Percentiles rank a stretch among this genome's conserved stretches.
These are phyloP conservation scores for Pseudogymnoascus sp. DNA, from an alignment of 2,329 filamentous ascomycete genomes.

Conservation along the genomic window DNA sequence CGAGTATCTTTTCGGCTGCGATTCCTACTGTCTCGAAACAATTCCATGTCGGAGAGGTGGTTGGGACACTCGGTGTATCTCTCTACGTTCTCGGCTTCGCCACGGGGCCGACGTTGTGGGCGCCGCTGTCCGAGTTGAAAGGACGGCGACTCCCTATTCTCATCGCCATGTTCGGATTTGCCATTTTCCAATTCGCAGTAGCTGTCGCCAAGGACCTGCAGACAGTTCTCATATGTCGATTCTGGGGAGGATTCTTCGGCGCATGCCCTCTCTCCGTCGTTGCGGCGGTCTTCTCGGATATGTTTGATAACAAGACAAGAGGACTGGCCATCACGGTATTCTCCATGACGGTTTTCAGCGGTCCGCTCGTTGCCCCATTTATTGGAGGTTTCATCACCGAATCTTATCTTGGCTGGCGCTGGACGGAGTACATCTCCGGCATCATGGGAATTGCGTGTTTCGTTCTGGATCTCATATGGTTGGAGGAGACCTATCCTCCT, in stretches of 20 bases:
- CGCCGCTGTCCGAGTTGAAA: slow-evolving; percentile 65
- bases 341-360: slow-evolving; percentile 58
- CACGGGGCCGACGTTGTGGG: slow-evolving; percentile 65
- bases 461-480: slow-evolving; percentile 52
- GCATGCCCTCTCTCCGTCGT: slow-evolving; percentile 64
- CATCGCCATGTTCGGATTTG: slow-evolving; percentile 61
- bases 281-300: slow-evolving; percentile 65
- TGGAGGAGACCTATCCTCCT: slow-evolving; percentile 66
- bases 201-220: slow-evolving; percentile 63
- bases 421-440: slow-evolving; percentile 60
- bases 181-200: slow-evolving; percentile 59
- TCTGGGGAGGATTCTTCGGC: slow-evolving; percentile 68
- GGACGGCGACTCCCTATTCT: slow-evolving; percentile 60
- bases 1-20: slow-evolving; percentile 68
- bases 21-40: slow-evolving; percentile 49
- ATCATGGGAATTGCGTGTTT: slow-evolving; percentile 60
- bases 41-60: slow-evolving; percentile 56
- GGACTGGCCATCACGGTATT: slow-evolving; percentile 54
- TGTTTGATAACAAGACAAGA: slow-evolving; percentile 60
- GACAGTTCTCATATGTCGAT: slow-evolving; percentile 63
- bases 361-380: slow-evolving; percentile 61
- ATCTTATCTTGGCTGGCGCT: slow-evolving; percentile 63
- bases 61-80: slow-evolving; percentile 59
- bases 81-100: slow-evolving; percentile 69
- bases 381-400: slow-evolving; percentile 62